Base-by-base conservation (phyloP, 495 filamentous ascomycete species). In the Daldinia bambusicola region DNA sequence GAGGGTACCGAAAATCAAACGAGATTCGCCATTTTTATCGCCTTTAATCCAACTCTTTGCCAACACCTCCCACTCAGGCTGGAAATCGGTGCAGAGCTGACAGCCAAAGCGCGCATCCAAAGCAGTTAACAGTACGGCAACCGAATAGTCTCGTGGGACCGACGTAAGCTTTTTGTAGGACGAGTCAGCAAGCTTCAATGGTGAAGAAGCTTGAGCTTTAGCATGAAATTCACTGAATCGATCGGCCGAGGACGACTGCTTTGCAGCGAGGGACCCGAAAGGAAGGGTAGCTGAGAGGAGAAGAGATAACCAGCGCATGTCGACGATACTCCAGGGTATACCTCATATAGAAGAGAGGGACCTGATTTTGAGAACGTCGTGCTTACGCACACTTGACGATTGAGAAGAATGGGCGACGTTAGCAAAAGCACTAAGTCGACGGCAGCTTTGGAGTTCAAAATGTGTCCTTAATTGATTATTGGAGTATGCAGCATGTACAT, bases 41-140 rank as follows among this genome's bases (percentile, higher is more conserved):
- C 91, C 93, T 75, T 89, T 91, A 66, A 84, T 85, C 95, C 95
- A 99, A 83, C 93, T 96, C 76, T 87, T 91, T 14, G 88, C 86
- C 36, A 99, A 86, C 22, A 99, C 78, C 26, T 97, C 92, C 90
- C 93, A 99, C 80, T 99, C 96, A 0, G 95, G 91, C 75, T 95
- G 90, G 80, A 98, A 97, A 60, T 96, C 92, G 38, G 88, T 87
- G 78, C 95, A 99, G 52, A 98, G 84, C 59, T 89, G 80, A 77
- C 95, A 99, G 31, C 92, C 93, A 81, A 90, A 98, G 22, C 92
- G 88, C 41, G 90, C 75, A 74, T 98, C 94, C 69, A 93, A 79
- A 57, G 95, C 95, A 9, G 96, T 99, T 59, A 99, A 83, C 36
- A 98, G 87, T 1, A 98, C 88, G 7, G 88, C 91, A 13, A 90